These are phyloP conservation scores for Xylaria flabelliformis DNA, from an alignment of 495 filamentous ascomycete genomes.

Conservation along the genomic window DNA sequence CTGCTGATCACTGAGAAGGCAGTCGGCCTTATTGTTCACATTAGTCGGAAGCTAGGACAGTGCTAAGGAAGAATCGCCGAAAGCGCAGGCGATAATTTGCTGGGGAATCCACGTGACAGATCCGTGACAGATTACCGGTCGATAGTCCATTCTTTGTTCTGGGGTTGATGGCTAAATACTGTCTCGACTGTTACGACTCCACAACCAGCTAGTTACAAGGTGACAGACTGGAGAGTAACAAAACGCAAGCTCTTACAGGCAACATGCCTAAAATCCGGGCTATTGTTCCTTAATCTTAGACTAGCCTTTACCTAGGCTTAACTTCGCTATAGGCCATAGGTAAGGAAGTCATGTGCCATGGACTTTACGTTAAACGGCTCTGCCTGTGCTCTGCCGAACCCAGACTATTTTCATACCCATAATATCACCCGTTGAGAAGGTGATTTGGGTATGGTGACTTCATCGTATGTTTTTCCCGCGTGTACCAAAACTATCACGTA, in stretches of 20 bases:
- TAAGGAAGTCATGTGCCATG: too few relatives aligned
- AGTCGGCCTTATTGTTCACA: slow-evolving; percentile 8
- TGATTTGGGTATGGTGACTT: neutral
- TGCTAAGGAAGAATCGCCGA: slow-evolving; percentile 14
- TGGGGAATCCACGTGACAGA: slow-evolving; percentile 8
- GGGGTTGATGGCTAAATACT: slow-evolving; percentile 14
- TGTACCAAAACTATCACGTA: neutral
- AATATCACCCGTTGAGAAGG: neutral
- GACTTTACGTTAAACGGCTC: neutral
- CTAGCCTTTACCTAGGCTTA: neutral
- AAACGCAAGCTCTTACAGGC: neutral
- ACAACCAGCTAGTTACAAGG: neutral
- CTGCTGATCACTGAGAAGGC: neutral
- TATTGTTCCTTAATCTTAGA: neutral
- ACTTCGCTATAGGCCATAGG: neutral
- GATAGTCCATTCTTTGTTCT: neutral
- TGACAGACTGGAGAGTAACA: neutral
- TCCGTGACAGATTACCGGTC: neutral
- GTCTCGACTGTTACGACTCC: neutral
- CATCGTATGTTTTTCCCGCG: neutral
- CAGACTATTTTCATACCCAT: neutral
- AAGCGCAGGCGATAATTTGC: neutral
- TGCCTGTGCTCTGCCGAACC: neutral
- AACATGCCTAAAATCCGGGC: neutral
- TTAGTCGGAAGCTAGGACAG: slow-evolving; percentile 1